Conservation (phyloP, 345 rosid genomes). For the Eucalyptus cloeziana region DNA sequence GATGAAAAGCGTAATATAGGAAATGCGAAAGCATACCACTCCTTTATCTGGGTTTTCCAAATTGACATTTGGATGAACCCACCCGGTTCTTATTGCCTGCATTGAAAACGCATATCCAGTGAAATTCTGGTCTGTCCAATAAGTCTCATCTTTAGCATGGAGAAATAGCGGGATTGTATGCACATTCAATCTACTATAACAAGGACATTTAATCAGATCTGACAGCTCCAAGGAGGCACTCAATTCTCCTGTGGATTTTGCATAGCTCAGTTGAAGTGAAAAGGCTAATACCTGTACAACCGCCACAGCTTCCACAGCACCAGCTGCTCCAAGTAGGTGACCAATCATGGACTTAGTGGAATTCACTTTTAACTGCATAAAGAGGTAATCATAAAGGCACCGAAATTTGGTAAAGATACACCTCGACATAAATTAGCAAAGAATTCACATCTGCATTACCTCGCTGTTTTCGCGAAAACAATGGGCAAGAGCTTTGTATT, state of each 20-base stretch:
- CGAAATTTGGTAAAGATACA: background rate
- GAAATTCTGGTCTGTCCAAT: background rate
- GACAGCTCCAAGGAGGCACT: background rate
- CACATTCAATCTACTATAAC: background rate
- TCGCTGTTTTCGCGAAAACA: slow-evolving; percentile 29
- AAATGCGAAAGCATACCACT: background rate
- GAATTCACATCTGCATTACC: slow-evolving; percentile 1
- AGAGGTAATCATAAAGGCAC: background rate
- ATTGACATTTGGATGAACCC: slow-evolving; percentile 23
- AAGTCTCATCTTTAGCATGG: background rate
- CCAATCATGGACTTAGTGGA: slow-evolving; percentile 38
- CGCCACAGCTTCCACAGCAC: slow-evolving; percentile 32
- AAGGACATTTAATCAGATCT: background rate
- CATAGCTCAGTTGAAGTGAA: background rate
- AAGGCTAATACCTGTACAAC: slow-evolving; percentile 16
- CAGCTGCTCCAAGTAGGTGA: slow-evolving; percentile 31
- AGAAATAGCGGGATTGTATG: background rate
- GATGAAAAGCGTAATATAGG: background rate
- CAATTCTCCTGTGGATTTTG: background rate
- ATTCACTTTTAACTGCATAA: slow-evolving; percentile 19
- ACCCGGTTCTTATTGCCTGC: slow-evolving; percentile 29
- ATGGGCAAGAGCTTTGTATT: slow-evolving; percentile 29
- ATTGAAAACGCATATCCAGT: background rate
- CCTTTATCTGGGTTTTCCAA: slow-evolving; percentile 16
- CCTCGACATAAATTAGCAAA: background rate